phyloP scores from a whole-genome alignment of 2,329 filamentous ascomycete genomes.

The Beauveria caledonica region DNA sequence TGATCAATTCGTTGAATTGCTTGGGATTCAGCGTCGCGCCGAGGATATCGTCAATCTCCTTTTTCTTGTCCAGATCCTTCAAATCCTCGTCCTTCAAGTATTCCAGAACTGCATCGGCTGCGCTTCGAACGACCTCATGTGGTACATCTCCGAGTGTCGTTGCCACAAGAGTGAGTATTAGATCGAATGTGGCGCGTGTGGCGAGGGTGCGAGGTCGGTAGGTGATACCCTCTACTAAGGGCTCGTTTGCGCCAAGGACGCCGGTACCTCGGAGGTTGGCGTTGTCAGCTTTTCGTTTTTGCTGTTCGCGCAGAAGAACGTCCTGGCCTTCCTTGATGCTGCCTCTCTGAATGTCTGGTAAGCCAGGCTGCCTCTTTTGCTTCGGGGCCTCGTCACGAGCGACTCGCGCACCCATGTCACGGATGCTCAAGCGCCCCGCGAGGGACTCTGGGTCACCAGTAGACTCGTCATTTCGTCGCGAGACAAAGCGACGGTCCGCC shows the following conservation, averaged over 20 bases:
- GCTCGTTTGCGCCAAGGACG: constrained; percentile 75
- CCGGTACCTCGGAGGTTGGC: constrained; percentile 62
- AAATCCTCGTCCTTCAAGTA: constrained; percentile 89
- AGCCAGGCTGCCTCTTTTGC: constrained; percentile 63
- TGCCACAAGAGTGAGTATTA: constrained; percentile 87
- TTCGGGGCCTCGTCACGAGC: constrained; percentile 73
- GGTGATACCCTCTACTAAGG: constrained; percentile 81
- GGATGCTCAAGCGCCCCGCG: constrained; percentile 84
- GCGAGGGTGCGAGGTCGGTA: constrained; percentile 88
- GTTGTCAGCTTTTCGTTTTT: constrained; percentile 71
- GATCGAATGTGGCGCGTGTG: constrained; percentile 86
- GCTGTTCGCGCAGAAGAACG: constrained; percentile 74
- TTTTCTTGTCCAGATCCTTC: constrained; percentile 98
- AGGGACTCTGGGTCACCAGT: constrained; percentile 97
- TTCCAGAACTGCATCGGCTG: constrained; percentile 84
- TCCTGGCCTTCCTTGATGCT: constrained; percentile 72
- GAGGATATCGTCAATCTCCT: constrained; percentile 87
- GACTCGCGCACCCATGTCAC: constrained; percentile 86
- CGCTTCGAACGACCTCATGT: constrained; percentile 84
- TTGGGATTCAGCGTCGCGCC: constrained; percentile 76
- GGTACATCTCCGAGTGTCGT: constrained; percentile 86
- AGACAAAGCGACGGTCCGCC: constrained; percentile 94
- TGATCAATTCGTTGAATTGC: constrained; percentile 94
- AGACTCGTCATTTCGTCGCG: constrained; percentile 84
- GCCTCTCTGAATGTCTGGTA: constrained; percentile 66